phyloP scores from a whole-genome alignment of 768 basidiomycete species.

The Baorangia bicolor region DNA sequence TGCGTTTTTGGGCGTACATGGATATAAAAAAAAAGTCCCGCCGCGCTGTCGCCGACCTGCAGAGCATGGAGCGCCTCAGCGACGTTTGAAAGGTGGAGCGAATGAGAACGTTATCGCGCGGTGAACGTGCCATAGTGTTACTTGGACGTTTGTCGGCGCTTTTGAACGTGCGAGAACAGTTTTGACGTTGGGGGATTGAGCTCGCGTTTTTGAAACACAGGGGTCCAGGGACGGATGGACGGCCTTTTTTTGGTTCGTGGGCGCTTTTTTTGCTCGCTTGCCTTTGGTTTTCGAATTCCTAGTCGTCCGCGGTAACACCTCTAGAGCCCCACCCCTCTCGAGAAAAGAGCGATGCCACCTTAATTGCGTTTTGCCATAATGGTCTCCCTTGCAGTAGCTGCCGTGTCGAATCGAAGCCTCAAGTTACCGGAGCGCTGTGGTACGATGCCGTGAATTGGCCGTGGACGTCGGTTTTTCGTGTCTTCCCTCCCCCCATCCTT shows the following conservation, averaged over 20 bases:
- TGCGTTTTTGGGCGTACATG: background rate
- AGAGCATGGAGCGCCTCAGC: background rate
- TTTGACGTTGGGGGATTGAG: too few species aligned
- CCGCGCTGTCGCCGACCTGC: conserved; percentile 10
- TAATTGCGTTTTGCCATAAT: conserved; percentile 28
- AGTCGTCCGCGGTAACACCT: conserved; percentile 19
- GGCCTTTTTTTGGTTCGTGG: background rate
- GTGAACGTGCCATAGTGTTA: too few species aligned
- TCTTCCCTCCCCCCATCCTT: background rate
- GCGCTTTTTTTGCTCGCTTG: background rate
- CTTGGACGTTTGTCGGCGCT: too few species aligned
- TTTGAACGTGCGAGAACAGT: too few species aligned
- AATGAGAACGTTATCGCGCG: background rate
- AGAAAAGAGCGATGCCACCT: conserved; percentile 22
- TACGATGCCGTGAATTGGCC: conserved; percentile 18
- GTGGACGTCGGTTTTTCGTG: background rate
- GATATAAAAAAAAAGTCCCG: conserved; percentile 1
- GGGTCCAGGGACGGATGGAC: conserved; percentile 1
- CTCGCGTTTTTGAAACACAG: conserved; percentile 14
- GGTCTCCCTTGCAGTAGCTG: conserved; percentile 7
- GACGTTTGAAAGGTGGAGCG: background rate
- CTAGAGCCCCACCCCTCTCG: background rate
- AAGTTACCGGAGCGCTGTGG: conserved; percentile 10
- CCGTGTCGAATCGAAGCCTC: conserved; percentile 9
- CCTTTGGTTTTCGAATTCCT: background rate